Evolutionary conservation across 257 asterid genomes (phyloP).

Genomic region (Solanum lignicaule): DNA sequence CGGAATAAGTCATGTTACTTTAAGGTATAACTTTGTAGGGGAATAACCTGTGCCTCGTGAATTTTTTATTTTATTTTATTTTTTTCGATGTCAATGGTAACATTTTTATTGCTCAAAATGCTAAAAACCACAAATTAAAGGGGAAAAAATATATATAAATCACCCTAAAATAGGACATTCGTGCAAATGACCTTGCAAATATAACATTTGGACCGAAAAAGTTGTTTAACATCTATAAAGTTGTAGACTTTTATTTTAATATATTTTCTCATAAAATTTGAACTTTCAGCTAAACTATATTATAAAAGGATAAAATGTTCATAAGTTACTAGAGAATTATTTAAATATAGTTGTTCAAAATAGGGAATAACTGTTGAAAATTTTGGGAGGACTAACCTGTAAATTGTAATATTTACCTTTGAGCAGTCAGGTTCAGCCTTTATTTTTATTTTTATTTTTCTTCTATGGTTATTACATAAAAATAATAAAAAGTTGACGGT

Average conservation of each 20-base stretch:
- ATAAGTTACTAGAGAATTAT: no score
- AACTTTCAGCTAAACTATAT: background rate
- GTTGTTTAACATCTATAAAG: background rate
- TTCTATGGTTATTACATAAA: background rate
- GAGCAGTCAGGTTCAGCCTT: background rate
- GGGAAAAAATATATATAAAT: accelerated
- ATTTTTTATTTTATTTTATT: no score
- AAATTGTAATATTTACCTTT: background rate
- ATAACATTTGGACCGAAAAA: background rate
- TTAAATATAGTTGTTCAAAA: background rate
- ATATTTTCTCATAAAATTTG: background rate
- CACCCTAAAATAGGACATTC: no score
- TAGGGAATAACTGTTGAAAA: background rate
- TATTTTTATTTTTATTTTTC: background rate
- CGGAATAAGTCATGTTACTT: no score
- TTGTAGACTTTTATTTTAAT: no score
- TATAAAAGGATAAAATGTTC: no score
- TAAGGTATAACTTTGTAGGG: background rate
- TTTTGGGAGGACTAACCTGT: background rate
- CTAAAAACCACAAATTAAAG: no score
- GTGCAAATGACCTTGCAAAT: background rate
- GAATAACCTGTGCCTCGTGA: background rate
- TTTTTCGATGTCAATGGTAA: background rate
- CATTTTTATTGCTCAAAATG: no score
- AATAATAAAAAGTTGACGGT: background rate